Base-by-base conservation (phyloP, 805 yeast species). In the Candida xiaguanensis region DNA sequence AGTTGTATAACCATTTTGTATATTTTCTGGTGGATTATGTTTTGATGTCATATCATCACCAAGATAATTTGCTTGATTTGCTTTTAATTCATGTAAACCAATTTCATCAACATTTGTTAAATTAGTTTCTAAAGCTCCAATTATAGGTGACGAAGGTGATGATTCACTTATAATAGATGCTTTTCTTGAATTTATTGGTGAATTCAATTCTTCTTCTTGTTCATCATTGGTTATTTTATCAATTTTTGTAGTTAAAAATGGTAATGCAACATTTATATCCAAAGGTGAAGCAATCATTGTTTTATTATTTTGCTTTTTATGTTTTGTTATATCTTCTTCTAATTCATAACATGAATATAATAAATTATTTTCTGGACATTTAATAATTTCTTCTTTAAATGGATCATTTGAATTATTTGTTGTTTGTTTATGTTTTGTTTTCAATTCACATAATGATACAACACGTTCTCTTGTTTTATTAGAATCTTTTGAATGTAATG, bases 381-480 rank as follows among this genome's bases (percentile, higher is more conserved):
- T 70, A 27, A 82, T 64, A 4, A 77, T 71, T 50, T 84, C 90
- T 40, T 82, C 81, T 45, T 57, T 82, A 64, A 40, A 83, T 48
- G 59, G 81, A 39, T 13, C 58, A 35, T 17, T 70, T 59, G 26
- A 54, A 37, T 47, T 65, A 63, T 20, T 65, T 7, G 47, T 39
- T 11, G 48, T 32, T 9, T 55, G 42, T 67, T 53, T 71, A 30
- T 44, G 40, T 34, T 67, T 78, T 0, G 90, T 75, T 47, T 80
- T 75, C 25, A 85, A 66, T 53, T 85, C 91, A 44, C 82, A 68
- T 13, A 85, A 53, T 0, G 85, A 70, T 7, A 81, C 63, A 3
- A 71, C 63, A 38, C 84, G 67, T 45, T 84, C 90, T 38, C 62
- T 44, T n/a, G 45, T 36, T 32, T 55, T 59, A n/a, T 37, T 33